phyloP scores from a whole-genome alignment of 2,329 filamentous ascomycete genomes.

The Lecanicillium sp. region DNA sequence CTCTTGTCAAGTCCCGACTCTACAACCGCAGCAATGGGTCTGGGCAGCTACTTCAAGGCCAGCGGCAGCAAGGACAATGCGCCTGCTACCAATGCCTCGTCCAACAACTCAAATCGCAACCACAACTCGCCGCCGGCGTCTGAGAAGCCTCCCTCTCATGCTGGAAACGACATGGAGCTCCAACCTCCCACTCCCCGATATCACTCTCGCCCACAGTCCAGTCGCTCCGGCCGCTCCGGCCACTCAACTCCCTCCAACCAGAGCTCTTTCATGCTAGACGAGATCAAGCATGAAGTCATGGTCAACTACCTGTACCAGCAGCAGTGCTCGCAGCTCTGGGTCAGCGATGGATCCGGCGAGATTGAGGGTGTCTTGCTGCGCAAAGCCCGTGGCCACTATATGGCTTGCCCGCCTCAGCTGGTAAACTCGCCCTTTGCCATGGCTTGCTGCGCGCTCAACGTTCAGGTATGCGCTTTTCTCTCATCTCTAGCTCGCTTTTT shows the following conservation, averaged over 20 bases:
- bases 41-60: conserved; percentile 55
- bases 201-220: conserved; percentile 43
- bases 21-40: conserved; percentile 39
- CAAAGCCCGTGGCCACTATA: conserved; percentile 59
- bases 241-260: conserved; percentile 30
- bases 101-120: conserved; percentile 13
- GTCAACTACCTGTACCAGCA: conserved; percentile 77
- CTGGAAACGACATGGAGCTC: conserved; percentile 37
- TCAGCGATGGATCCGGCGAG: conserved; percentile 59
- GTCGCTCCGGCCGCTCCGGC: conserved; percentile 36
- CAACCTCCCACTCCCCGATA: conserved; percentile 39
- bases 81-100: conserved; percentile 11
- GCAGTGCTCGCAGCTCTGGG: conserved; percentile 67
- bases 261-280: conserved; percentile 53
- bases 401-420: conserved; percentile 62
- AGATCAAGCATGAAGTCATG: conserved; percentile 77
- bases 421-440: conserved; percentile 53
- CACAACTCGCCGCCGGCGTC: conserved; percentile 19
- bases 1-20: neutral
- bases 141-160: conserved; percentile 27
- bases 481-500: neutral
- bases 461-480: conserved; percentile 44
- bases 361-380: conserved; percentile 65
- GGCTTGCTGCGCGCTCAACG: conserved; percentile 61
- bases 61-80: conserved; percentile 14